A percentile compares a stretch with the other conserved stretches of the same genome.
Evolutionary conservation across 768 basidiomycete genomes (phyloP).

Genomic region (Strobilomyces echinocephalus): DNA sequence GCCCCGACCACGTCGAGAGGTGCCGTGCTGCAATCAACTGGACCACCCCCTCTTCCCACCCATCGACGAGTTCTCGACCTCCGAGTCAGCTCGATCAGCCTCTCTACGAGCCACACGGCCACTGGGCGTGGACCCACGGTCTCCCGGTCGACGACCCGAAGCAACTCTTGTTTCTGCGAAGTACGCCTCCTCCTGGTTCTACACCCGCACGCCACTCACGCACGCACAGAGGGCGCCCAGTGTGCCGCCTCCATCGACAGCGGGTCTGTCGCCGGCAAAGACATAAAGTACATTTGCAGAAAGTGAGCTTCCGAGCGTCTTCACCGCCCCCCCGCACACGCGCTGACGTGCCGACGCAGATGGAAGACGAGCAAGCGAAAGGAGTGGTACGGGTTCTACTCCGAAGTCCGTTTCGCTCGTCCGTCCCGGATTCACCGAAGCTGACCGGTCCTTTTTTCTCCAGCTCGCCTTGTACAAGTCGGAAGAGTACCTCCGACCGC

Average conservation of each 20-base stretch:
- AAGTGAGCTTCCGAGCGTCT: slow-evolving; percentile 22
- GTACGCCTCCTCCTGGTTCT: slow-evolving; percentile 12
- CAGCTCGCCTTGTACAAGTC: slow-evolving; percentile 52
- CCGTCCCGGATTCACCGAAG: slow-evolving; percentile 1
- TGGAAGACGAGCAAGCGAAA: slow-evolving; percentile 31
- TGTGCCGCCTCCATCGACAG: slow-evolving; percentile 36
- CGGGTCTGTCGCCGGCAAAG: slow-evolving; percentile 25
- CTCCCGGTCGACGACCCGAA: slow-evolving; percentile 24
- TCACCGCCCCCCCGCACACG: neutral
- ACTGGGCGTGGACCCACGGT: slow-evolving; percentile 30
- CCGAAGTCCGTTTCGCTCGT: slow-evolving; percentile 31
- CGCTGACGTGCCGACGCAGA: slow-evolving; percentile 18
- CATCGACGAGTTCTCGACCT: slow-evolving; percentile 1
- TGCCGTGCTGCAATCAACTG: slow-evolving; percentile 30
- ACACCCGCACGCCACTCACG: neutral
- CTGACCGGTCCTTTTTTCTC: slow-evolving; percentile 3
- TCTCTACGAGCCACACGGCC: slow-evolving; percentile 31
- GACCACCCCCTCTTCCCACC: slow-evolving; percentile 8
- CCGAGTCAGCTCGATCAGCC: slow-evolving; percentile 17
- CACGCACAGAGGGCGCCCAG: slow-evolving; percentile 31
- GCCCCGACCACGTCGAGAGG: slow-evolving; percentile 16
- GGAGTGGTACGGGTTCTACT: slow-evolving; percentile 38
- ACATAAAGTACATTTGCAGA: slow-evolving; percentile 35
- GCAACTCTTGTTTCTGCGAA: slow-evolving; percentile 23
- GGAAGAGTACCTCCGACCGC: slow-evolving; percentile 39